A percentile compares a stretch with the other conserved stretches of the same genome.
Conservation (phyloP, 192 early-diverging fungal species). For the Entomortierella parvispora region DNA sequence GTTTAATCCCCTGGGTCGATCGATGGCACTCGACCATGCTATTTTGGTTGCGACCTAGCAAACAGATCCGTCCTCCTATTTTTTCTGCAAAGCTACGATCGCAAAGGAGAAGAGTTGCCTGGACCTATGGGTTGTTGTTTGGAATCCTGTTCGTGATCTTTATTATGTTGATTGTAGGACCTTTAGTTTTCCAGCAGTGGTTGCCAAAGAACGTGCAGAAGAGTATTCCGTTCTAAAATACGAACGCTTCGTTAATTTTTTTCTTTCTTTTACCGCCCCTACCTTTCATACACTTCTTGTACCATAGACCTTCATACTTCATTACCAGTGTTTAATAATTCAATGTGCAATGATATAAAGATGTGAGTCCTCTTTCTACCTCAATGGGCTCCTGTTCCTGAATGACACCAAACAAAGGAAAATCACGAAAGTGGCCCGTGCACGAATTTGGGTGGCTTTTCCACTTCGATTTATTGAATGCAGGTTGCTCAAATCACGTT, state of each 20-base stretch:
- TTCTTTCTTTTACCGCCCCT: neutral
- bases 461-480: too few species aligned
- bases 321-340: too few species aligned
- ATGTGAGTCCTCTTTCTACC: too few species aligned
- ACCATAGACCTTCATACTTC: neutral
- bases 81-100: slow-evolving; percentile 73
- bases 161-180: slow-evolving; percentile 70
- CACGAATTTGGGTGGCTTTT: too few species aligned
- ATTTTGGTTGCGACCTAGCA: slow-evolving; percentile 84
- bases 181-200: slow-evolving; percentile 54
- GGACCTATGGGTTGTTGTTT: slow-evolving; percentile 78
- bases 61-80: slow-evolving; percentile 81
- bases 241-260: neutral
- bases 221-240: slow-evolving; percentile 21
- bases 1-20: slow-evolving; percentile 77
- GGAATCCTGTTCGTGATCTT: slow-evolving; percentile 69
- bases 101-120: slow-evolving; percentile 70
- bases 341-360: too few species aligned
- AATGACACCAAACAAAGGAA: too few species aligned
- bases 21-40: slow-evolving; percentile 83
- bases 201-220: slow-evolving; percentile 22
- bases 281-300: neutral
- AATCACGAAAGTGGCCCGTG: too few species aligned
- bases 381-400: too few species aligned
- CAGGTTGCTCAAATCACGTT: slow-evolving; percentile 10